phyloP scores from a whole-genome alignment of 345 rosid genomes.

The Bruguiera gymnorhiza region DNA sequence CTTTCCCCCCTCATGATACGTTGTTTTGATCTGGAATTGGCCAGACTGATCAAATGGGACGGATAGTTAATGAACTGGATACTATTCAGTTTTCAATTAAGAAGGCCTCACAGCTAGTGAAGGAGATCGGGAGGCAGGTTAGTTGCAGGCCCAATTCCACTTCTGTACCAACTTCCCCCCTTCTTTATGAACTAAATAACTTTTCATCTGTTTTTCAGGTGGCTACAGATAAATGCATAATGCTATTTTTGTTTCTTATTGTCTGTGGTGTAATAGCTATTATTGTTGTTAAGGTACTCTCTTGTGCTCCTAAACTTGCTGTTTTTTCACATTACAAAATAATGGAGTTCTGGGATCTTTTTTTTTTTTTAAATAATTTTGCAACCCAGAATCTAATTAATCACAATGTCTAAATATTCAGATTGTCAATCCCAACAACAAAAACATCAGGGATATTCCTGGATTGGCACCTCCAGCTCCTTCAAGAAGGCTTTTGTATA shows the following conservation, averaged over 20 bases:
- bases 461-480: slow-evolving; percentile 99
- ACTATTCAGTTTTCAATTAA: slow-evolving; percentile 96
- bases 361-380: not conserved
- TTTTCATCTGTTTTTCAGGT: slow-evolving; percentile 49
- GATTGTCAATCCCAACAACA: slow-evolving; percentile 90
- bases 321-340: not conserved
- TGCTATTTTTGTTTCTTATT: slow-evolving; percentile 82
- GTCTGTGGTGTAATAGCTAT: slow-evolving; percentile 94
- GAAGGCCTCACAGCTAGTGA: slow-evolving; percentile 96
- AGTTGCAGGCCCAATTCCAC: slow-evolving; percentile 4
- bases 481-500: slow-evolving; percentile 71
- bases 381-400: not conserved
- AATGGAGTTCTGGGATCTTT: not conserved
- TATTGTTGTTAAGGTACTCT: slow-evolving; percentile 84
- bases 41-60: slow-evolving; percentile 99
- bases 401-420: slow-evolving; percentile 32
- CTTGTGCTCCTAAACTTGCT: not conserved
- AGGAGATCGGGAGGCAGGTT: slow-evolving; percentile 96
- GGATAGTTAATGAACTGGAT: slow-evolving; percentile 92
- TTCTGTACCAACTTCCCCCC: not conserved
- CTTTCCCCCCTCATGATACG: not conserved
- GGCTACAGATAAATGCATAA: slow-evolving; percentile 98
- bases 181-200: slow-evolving; percentile 7
- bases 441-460: slow-evolving; percentile 89
- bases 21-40: slow-evolving; percentile 24